Percentiles rank a stretch among this genome's conserved stretches.
Evolutionary conservation across 306 rosid species (phyloP).

Genomic region (Lathyrus sativus): DNA sequence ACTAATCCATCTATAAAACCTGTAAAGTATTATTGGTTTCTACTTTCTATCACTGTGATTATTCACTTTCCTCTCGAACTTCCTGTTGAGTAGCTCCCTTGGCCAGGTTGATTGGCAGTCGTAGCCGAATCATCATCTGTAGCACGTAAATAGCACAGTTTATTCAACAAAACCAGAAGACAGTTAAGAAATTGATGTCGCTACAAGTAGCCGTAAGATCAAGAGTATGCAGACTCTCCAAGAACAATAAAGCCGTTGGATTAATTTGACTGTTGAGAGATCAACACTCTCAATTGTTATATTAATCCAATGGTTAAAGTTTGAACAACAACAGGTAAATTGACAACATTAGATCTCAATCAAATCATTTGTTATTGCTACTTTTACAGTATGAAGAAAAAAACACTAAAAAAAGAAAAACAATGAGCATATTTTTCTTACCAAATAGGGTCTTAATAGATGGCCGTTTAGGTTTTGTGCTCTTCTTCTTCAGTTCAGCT

Average conservation of each 20-base stretch:
- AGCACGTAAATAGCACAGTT: constrained; percentile 26
- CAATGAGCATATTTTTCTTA: constrained; percentile 51
- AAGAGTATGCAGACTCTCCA: not conserved
- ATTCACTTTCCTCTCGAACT: constrained; percentile 69
- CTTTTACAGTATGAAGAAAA: not conserved
- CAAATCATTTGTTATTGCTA: not conserved
- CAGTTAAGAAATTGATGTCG: not conserved
- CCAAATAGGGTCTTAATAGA: constrained; percentile 92
- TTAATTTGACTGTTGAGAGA: not conserved
- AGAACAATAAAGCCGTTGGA: not conserved
- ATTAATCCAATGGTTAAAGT: not conserved
- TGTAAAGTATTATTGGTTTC: constrained; percentile 39
- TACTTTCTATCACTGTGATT: constrained; percentile 48
- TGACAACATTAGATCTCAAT: constrained; percentile 5
- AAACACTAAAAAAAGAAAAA: constrained; percentile 1
- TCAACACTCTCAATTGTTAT: not conserved
- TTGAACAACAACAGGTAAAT: not conserved
- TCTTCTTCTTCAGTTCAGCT: constrained; percentile 97
- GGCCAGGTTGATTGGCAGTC: constrained; percentile 58
- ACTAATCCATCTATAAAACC: constrained; percentile 45
- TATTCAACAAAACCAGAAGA: constrained; percentile 21
- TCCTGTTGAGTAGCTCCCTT: constrained; percentile 83
- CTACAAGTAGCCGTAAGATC: not conserved
- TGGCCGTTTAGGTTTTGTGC: constrained; percentile 82
- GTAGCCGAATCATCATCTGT: constrained; percentile 77